Percentiles rank a stretch among this genome's conserved stretches.
Conservation (phyloP, 768 basidiomycete species). For the Rhizopogon vulgaris region DNA sequence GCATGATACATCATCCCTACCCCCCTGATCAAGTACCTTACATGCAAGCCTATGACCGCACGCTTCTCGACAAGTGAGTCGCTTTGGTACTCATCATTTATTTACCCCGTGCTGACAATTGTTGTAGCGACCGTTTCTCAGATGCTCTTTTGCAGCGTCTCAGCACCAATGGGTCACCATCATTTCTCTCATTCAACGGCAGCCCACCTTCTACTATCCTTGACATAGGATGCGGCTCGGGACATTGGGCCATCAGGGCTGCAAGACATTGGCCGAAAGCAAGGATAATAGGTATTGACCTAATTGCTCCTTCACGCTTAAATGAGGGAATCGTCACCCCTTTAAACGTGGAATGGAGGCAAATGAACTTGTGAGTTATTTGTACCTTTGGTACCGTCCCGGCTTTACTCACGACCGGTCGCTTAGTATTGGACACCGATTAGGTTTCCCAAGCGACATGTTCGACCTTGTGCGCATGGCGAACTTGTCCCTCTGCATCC, state of each 20-base stretch:
- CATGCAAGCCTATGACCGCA: slow-evolving; percentile 60
- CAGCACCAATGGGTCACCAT: slow-evolving; percentile 45
- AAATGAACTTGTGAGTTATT: slow-evolving; percentile 61
- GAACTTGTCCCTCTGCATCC: slow-evolving; percentile 57
- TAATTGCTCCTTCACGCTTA: slow-evolving; percentile 35
- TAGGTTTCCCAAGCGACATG: slow-evolving; percentile 56
- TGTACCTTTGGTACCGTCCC: background rate
- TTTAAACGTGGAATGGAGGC: slow-evolving; percentile 41
- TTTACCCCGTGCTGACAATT: slow-evolving; percentile 2
- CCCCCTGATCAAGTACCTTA: slow-evolving; percentile 43
- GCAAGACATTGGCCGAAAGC: slow-evolving; percentile 56
- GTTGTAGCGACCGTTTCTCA: slow-evolving; percentile 53
- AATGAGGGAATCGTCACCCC: slow-evolving; percentile 33
- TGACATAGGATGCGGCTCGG: slow-evolving; percentile 73
- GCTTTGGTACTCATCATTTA: background rate
- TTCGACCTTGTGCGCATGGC: slow-evolving; percentile 77
- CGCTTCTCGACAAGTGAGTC: slow-evolving; percentile 53
- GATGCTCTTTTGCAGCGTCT: slow-evolving; percentile 51
- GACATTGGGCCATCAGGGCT: slow-evolving; percentile 62
- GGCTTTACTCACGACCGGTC: slow-evolving; percentile 9
- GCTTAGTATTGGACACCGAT: slow-evolving; percentile 42
- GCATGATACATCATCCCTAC: slow-evolving; percentile 53
- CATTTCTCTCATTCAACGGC: slow-evolving; percentile 49
- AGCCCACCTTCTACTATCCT: slow-evolving; percentile 51
- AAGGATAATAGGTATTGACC: slow-evolving; percentile 59